Percentiles rank a stretch among this genome's conserved stretches.
Conservation (phyloP, 306 rosid species). For the Vicia faba region DNA sequence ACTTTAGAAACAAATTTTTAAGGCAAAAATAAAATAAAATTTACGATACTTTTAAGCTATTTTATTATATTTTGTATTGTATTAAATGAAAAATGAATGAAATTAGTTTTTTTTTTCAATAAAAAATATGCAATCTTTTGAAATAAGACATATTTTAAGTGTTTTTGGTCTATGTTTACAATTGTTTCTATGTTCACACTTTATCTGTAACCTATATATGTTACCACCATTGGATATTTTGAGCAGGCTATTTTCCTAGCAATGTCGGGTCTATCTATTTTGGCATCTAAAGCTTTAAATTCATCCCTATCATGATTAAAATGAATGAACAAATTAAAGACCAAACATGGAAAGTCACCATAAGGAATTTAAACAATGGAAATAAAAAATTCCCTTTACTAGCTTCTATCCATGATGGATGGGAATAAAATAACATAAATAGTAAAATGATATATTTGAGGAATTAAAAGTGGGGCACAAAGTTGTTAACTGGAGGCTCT, state of each 20-base stretch:
- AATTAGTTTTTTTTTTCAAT: background rate
- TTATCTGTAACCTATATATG: background rate
- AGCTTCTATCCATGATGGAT: background rate
- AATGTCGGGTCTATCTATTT: conserved; percentile 2
- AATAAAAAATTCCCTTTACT: conserved; percentile 20
- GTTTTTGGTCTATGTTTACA: background rate
- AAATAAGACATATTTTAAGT: background rate
- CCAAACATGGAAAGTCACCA: conserved; percentile 3
- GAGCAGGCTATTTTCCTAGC: background rate
- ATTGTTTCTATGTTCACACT: background rate
- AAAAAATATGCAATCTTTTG: background rate
- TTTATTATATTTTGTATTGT: too few relatives aligned
- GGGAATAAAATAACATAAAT: background rate
- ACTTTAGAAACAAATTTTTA: too few relatives aligned
- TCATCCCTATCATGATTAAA: conserved; percentile 13
- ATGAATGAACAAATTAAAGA: background rate
- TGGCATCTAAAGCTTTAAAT: conserved; percentile 3
- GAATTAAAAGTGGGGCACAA: conserved; percentile 32
- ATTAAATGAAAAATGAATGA: too few relatives aligned
- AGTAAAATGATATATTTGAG: conserved; percentile 3
- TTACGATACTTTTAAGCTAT: too few relatives aligned
- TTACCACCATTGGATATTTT: background rate
- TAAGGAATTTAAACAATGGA: conserved; percentile 2
- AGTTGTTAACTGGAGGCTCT: conserved; percentile 20
- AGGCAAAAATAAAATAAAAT: too few relatives aligned